Evolutionary conservation across 1,139 yeast genomes (phyloP).

Genomic region (Taphrina deformans): DNA sequence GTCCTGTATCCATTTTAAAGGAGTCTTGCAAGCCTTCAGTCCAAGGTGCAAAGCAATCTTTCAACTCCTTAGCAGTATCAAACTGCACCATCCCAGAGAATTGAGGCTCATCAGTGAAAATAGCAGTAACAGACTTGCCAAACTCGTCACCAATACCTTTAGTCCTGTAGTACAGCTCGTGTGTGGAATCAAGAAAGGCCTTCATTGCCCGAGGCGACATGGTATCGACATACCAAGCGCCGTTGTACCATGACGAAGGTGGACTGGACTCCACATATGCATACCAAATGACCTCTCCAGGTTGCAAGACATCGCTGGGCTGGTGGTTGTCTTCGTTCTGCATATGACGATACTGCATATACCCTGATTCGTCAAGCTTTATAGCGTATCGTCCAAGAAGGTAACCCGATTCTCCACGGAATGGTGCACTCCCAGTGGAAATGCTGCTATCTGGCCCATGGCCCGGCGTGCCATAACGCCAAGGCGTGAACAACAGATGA

Average conservation of each 20-base stretch:
- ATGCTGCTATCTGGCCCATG: slow-evolving; percentile 20
- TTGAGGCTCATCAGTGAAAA: slow-evolving; percentile 31
- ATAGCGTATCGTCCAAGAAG: slow-evolving; percentile 20
- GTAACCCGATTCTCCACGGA: slow-evolving; percentile 23
- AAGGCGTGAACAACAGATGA: slow-evolving; percentile 27
- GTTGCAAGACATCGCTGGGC: background rate
- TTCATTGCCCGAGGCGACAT: slow-evolving; percentile 18
- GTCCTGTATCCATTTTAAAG: background rate
- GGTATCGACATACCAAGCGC: slow-evolving; percentile 29
- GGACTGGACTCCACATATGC: slow-evolving; percentile 26
- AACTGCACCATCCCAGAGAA: slow-evolving; percentile 18
- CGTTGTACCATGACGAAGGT: slow-evolving; percentile 25
- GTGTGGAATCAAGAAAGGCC: slow-evolving; percentile 19
- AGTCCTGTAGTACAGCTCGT: slow-evolving; percentile 1
- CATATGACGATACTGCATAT: slow-evolving; percentile 13
- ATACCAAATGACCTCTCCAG: slow-evolving; percentile 29
- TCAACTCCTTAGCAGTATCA: slow-evolving; percentile 2
- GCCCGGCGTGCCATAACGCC: slow-evolving; percentile 28
- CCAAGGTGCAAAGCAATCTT: slow-evolving; percentile 28
- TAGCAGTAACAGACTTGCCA: slow-evolving; percentile 28
- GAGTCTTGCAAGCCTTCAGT: slow-evolving; percentile 14
- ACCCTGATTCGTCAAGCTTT: slow-evolving; percentile 5
- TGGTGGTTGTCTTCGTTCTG: slow-evolving; percentile 4
- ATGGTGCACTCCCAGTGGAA: slow-evolving; percentile 30
- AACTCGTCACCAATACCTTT: slow-evolving; percentile 15